Conservation (phyloP, 768 basidiomycete species). For the Tricholoma sp. region DNA sequence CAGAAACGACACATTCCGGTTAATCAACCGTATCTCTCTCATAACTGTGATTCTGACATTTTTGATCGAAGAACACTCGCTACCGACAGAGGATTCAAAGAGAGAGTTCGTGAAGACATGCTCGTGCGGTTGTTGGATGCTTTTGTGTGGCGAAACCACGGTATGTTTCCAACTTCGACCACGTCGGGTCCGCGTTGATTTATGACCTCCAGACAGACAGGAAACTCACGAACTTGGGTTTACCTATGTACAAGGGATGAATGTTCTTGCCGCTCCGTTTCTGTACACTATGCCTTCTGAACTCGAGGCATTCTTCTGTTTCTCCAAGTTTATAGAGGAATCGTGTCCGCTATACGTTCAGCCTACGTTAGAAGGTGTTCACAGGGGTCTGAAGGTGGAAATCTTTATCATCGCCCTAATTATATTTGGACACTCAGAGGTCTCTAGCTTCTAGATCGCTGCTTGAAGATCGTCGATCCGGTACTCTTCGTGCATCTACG, state of each 20-base stretch:
- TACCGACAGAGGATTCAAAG: conserved; percentile 96
- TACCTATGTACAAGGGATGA: conserved; percentile 99
- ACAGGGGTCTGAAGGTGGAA: conserved; percentile 82
- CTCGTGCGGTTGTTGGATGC: conserved; percentile 94
- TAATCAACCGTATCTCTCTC: conserved; percentile 6
- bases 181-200: not conserved
- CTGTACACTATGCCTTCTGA: conserved; percentile 97
- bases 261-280: conserved; percentile 96
- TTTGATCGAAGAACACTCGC: conserved; percentile 66
- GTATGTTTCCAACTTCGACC: conserved; percentile 31
- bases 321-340: conserved; percentile 92
- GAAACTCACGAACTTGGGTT: conserved; percentile 79
- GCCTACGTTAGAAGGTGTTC: conserved; percentile 93
- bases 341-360: conserved; percentile 96
- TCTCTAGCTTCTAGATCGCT: conserved; percentile 81
- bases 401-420: conserved; percentile 12
- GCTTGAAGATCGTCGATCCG: conserved; percentile 86
- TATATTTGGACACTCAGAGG: not conserved
- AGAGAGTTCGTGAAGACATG: conserved; percentile 95
- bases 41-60: not conserved
- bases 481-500: conserved; percentile 78
- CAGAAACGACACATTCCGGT: conserved; percentile 95
- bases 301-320: conserved; percentile 97
- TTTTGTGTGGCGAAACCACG: conserved; percentile 94
- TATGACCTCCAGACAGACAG: conserved; percentile 52